phyloP scores from a whole-genome alignment of 495 filamentous ascomycete species.

The Stereocaulon alpinum region DNA sequence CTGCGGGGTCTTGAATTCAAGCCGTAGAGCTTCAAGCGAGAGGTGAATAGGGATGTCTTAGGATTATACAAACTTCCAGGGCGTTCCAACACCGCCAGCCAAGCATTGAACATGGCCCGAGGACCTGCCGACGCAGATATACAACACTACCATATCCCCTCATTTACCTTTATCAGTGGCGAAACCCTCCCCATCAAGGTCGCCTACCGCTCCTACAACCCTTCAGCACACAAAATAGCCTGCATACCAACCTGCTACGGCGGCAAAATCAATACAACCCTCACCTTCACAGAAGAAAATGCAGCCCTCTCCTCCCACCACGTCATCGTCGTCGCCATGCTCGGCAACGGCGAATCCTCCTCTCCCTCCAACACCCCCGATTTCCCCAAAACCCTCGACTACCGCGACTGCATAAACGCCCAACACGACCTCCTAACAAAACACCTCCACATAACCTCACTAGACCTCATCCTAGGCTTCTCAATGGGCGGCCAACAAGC shows the following conservation, averaged over 20 bases:
- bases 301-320: conserved; percentile 25
- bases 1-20: neutral
- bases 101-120: neutral
- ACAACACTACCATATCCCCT: conserved; percentile 28
- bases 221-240: conserved; percentile 27
- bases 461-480: conserved; percentile 35
- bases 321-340: conserved; percentile 31
- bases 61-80: too few relatives aligned
- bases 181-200: conserved; percentile 28
- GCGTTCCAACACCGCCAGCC: neutral
- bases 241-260: conserved; percentile 41
- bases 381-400: conserved; percentile 25
- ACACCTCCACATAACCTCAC: conserved; percentile 21
- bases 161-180: conserved; percentile 33
- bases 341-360: conserved; percentile 31
- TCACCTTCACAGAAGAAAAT: conserved; percentile 26
- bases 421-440: conserved; percentile 26
- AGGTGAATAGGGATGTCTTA: too few relatives aligned
- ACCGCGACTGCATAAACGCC: conserved; percentile 29
- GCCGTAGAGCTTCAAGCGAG: too few relatives aligned
- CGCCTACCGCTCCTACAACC: conserved; percentile 37
- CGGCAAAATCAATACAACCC: conserved; percentile 33
- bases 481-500: conserved; percentile 41
- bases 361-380: conserved; percentile 28
- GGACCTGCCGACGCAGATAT: conserved; percentile 19